Percentiles rank a stretch among this genome's conserved stretches.
phyloP scores from a whole-genome alignment of 768 basidiomycete genomes.

The Trametopsis cervina region DNA sequence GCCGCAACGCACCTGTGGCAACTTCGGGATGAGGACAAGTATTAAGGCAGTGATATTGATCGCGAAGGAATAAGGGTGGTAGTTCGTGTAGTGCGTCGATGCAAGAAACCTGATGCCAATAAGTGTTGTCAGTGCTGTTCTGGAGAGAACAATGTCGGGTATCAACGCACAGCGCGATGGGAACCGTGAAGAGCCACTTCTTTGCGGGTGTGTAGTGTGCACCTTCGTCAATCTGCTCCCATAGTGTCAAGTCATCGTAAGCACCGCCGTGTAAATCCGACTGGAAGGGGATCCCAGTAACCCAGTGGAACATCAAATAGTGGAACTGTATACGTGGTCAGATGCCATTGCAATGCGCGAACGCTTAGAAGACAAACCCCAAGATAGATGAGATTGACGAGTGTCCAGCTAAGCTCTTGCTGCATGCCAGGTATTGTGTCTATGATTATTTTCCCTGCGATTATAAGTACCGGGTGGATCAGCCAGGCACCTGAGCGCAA shows the following conservation, averaged over 20 bases:
- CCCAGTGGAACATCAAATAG: constrained; percentile 98
- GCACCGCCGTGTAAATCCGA: constrained; percentile 83
- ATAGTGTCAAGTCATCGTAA: constrained; percentile 94
- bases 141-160: constrained; percentile 1
- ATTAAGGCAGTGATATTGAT: constrained; percentile 81
- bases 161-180: constrained; percentile 73
- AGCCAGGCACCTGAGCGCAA: constrained; percentile 84
- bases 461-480: constrained; percentile 92
- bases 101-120: constrained; percentile 68
- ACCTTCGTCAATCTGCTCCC: constrained; percentile 99
- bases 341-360: not conserved
- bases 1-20: constrained; percentile 68
- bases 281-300: constrained; percentile 94
- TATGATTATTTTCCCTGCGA: constrained; percentile 84
- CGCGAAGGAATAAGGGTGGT: constrained; percentile 90
- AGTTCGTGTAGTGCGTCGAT: constrained; percentile 97
- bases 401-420: constrained; percentile 92
- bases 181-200: constrained; percentile 91
- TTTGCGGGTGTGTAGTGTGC: constrained; percentile 98
- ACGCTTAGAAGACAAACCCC: constrained; percentile 53
- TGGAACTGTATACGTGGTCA: constrained; percentile 53
- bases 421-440: constrained; percentile 94
- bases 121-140: constrained; percentile 1
- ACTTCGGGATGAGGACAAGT: constrained; percentile 85
- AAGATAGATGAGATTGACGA: constrained; percentile 87